phyloP scores from a whole-genome alignment of 2,329 filamentous ascomycete genomes.

The Diaporthe caulivora region DNA sequence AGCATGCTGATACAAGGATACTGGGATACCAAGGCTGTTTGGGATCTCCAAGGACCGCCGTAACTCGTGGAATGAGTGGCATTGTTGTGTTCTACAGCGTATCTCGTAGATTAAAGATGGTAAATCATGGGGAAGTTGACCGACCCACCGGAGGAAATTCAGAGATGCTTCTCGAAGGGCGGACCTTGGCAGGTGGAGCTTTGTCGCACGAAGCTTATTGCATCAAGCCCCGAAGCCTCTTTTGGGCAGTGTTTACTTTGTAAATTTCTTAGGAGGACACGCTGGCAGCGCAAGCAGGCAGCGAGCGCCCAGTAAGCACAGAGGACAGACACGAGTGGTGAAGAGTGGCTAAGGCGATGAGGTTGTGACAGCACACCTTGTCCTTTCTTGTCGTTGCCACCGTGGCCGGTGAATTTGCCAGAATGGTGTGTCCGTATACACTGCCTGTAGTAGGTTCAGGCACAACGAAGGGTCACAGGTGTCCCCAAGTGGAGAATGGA shows the following conservation, averaged over 20 bases:
- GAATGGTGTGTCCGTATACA: too few species aligned
- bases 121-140: background rate
- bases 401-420: background rate
- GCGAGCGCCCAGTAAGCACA: background rate
- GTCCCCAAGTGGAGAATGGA: background rate
- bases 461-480: constrained; percentile 7
- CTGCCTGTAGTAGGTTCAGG: background rate
- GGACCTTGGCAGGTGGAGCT: constrained; percentile 5
- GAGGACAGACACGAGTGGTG: background rate
- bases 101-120: background rate
- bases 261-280: constrained; percentile 32
- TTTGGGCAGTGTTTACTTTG: constrained; percentile 1
- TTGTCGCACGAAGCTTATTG: constrained; percentile 23
- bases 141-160: constrained; percentile 27
- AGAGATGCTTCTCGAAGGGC: constrained; percentile 38
- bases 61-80: background rate
- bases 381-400: background rate
- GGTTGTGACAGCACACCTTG: background rate
- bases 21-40: background rate
- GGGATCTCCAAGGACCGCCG: background rate
- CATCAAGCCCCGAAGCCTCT: constrained; percentile 13
- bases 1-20: background rate
- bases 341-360: background rate
- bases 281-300: constrained; percentile 31
- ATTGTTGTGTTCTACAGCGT: background rate